Evolutionary conservation across 805 yeast genomes (phyloP).

Genomic region (Zygotorulaspora chibaensis): DNA sequence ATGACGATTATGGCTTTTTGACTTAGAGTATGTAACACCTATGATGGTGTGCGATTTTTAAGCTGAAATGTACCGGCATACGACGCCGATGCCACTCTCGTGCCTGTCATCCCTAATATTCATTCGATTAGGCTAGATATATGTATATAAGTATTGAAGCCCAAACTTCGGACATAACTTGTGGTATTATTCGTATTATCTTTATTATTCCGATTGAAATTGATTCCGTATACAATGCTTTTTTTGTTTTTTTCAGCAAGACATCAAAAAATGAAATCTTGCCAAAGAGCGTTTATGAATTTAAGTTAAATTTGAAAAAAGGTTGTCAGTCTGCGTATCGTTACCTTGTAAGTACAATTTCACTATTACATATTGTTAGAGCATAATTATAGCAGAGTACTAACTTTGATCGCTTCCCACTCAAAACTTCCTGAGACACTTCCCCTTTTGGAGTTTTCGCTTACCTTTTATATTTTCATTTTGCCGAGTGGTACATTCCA

Average conservation of each 20-base stretch:
- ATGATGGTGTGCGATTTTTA: too few species aligned
- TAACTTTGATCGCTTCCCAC: slow-evolving; percentile 10
- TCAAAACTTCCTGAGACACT: slow-evolving; percentile 13
- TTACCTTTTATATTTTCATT: slow-evolving; percentile 1
- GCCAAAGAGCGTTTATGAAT: not conserved
- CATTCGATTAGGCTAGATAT: too few species aligned
- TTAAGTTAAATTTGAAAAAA: not conserved
- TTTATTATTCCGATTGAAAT: not conserved
- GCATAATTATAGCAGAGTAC: slow-evolving; percentile 3
- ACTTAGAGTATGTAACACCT: slow-evolving; percentile 26
- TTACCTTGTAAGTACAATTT: slow-evolving; percentile 6
- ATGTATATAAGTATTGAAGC: too few species aligned
- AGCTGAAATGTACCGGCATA: too few species aligned
- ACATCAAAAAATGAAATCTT: not conserved
- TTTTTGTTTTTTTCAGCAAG: not conserved
- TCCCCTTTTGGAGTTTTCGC: slow-evolving; percentile 14
- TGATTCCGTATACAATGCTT: not conserved
- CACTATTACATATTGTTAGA: not conserved
- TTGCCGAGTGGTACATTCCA: not conserved
- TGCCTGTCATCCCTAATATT: too few species aligned
- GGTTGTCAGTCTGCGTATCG: not conserved
- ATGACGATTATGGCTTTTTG: slow-evolving; percentile 46
- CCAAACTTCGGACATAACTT: too few species aligned
- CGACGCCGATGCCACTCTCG: too few species aligned
- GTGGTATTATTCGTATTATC: too few species aligned